These are phyloP conservation scores for Ulota crispa DNA, from an alignment of 225 moss, liverwort and hornwort species.

Conservation along the genomic window DNA sequence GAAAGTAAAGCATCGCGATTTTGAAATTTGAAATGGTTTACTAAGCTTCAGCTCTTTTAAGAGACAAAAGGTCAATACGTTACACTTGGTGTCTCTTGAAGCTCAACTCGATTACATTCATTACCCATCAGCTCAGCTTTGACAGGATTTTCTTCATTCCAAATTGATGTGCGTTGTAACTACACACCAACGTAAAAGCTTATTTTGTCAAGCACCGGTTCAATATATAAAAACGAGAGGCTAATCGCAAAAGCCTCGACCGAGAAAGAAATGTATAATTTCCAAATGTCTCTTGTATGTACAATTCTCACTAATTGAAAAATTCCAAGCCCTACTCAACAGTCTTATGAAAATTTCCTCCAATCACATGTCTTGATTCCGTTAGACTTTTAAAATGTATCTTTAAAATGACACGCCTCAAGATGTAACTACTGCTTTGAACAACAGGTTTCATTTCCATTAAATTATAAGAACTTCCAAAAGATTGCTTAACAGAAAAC, in stretches of 20 bases:
- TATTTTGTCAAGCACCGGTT: neutral
- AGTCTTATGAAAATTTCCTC: neutral
- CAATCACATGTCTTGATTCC: too few species aligned
- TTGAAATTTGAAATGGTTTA: slow-evolving; percentile 1
- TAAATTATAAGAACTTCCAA: neutral
- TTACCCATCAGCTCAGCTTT: neutral
- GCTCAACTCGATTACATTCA: neutral
- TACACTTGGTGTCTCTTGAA: neutral
- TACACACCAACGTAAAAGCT: neutral
- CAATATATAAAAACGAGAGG: neutral
- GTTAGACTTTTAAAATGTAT: too few species aligned
- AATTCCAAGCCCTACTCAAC: neutral
- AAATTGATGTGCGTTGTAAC: neutral
- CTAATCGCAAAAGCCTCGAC: neutral
- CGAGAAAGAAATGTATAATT: neutral
- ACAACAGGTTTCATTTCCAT: neutral
- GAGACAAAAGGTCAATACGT: neutral
- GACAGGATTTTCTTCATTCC: neutral
- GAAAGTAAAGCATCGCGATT: slow-evolving; percentile 4
- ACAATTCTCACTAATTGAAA: neutral
- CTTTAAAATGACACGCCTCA: neutral
- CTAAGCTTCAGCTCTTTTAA: neutral
- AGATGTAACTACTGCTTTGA: neutral
- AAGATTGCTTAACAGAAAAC: neutral
- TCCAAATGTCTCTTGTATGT: neutral